Evolutionary conservation across 2,329 filamentous ascomycete genomes (phyloP).

Genomic region (Colletotrichum sp.): DNA sequence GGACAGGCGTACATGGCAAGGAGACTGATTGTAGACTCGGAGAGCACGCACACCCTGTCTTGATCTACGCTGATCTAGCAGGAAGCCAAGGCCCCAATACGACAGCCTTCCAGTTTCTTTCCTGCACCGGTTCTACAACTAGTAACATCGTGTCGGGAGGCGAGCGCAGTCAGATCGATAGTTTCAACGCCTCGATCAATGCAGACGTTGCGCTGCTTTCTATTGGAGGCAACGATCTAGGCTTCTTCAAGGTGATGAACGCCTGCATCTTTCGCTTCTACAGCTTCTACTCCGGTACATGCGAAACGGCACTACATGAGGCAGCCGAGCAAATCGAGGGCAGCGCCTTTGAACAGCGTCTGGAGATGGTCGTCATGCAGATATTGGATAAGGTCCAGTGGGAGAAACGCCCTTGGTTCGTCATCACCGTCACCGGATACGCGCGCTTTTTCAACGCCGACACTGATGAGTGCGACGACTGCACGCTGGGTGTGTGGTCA

Average conservation of each 20-base stretch:
- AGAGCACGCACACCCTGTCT: constrained; percentile 43
- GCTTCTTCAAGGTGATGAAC: constrained; percentile 56
- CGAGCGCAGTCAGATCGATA: constrained; percentile 45
- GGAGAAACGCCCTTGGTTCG: constrained; percentile 49
- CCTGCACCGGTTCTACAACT: constrained; percentile 51
- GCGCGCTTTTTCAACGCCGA: constrained; percentile 52
- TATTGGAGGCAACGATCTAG: constrained; percentile 54
- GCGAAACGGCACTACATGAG: constrained; percentile 41
- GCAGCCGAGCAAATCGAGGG: constrained; percentile 38
- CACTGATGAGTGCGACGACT: constrained; percentile 47
- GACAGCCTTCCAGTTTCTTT: constrained; percentile 48
- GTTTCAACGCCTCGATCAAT: constrained; percentile 40
- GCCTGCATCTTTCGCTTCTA: constrained; percentile 56
- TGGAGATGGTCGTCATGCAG: constrained; percentile 45
- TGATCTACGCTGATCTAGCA: constrained; percentile 44
- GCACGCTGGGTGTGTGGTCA: constrained; percentile 53
- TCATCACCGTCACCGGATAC: constrained; percentile 51
- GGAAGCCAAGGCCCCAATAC: constrained; percentile 26
- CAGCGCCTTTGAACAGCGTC: constrained; percentile 41
- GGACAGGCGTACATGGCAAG: constrained; percentile 44
- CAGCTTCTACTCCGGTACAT: constrained; percentile 52
- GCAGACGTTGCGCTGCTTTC: constrained; percentile 50
- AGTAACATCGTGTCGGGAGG: constrained; percentile 41
- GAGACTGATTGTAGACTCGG: constrained; percentile 49
- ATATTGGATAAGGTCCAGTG: constrained; percentile 47